Percentiles rank a stretch among this genome's conserved stretches.
Conservation (phyloP, 2,329 filamentous ascomycete genomes). For the Mariannaea sp. region DNA sequence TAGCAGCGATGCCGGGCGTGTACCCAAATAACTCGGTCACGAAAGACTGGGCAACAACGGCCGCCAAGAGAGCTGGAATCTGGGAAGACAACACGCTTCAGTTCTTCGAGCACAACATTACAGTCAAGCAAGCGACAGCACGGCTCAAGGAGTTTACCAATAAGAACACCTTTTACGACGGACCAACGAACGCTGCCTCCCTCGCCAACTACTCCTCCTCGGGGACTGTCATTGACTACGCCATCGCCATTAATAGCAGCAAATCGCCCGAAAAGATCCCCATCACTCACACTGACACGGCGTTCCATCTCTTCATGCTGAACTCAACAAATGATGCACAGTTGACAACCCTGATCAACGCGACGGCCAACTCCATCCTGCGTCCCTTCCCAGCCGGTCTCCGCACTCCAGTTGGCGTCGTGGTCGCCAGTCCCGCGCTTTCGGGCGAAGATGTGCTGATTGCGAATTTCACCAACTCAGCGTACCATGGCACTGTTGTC, state of each 20-base stretch:
- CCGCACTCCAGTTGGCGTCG: slow-evolving; percentile 58
- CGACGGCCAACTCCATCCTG: slow-evolving; percentile 61
- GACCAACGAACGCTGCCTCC: slow-evolving; percentile 48
- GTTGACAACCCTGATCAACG: slow-evolving; percentile 59
- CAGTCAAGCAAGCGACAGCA: slow-evolving; percentile 47
- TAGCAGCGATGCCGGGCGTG: slow-evolving; percentile 53
- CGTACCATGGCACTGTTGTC: slow-evolving; percentile 66
- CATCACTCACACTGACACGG: slow-evolving; percentile 68
- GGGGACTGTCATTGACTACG: slow-evolving; percentile 54
- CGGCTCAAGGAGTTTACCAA: slow-evolving; percentile 55
- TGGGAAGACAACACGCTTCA: slow-evolving; percentile 66
- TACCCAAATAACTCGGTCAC: slow-evolving; percentile 51
- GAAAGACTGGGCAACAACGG: slow-evolving; percentile 47
- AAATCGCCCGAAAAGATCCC: slow-evolving; percentile 54
- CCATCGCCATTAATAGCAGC: slow-evolving; percentile 59
- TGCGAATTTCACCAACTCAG: slow-evolving; percentile 58
- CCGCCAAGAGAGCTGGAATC: slow-evolving; percentile 57
- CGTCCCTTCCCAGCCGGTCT: slow-evolving; percentile 64
- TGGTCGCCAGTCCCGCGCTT: slow-evolving; percentile 66
- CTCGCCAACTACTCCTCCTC: slow-evolving; percentile 44
- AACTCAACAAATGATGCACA: slow-evolving; percentile 63
- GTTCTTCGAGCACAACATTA: slow-evolving; percentile 58
- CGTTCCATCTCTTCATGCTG: slow-evolving; percentile 66
- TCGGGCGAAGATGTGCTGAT: slow-evolving; percentile 53
- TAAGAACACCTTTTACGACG: slow-evolving; percentile 47